A percentile compares a stretch with the other conserved stretches of the same genome.
Evolutionary conservation across 768 basidiomycete genomes (phyloP).

Genomic region (Tricholoma furcatifolium): DNA sequence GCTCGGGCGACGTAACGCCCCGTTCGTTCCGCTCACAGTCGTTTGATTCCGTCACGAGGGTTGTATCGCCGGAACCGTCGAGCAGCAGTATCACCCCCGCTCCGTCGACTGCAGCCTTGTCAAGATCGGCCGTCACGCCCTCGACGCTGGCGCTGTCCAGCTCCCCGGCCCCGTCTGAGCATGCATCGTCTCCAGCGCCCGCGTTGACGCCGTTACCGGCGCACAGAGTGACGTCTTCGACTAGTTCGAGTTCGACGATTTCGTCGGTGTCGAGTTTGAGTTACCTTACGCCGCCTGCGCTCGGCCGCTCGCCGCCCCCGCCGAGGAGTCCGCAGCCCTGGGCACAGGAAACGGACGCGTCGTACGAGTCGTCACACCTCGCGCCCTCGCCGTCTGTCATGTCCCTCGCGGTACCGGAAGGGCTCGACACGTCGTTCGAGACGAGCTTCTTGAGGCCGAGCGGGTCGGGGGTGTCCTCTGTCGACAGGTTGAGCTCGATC

Average conservation of each 20-base stretch:
- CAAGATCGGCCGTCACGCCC: constrained; percentile 18
- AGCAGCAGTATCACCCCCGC: constrained; percentile 8
- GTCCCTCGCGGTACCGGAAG: constrained; percentile 56
- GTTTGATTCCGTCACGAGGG: constrained; percentile 11
- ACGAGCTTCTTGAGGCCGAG: constrained; percentile 73
- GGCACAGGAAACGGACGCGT: constrained; percentile 62
- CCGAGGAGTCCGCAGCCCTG: constrained; percentile 46
- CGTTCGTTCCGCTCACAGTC: constrained; percentile 28
- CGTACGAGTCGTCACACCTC: constrained; percentile 79
- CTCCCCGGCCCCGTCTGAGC: constrained; percentile 21
- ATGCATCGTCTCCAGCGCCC: constrained; percentile 18
- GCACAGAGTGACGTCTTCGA: constrained; percentile 6
- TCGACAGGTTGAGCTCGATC: constrained; percentile 43
- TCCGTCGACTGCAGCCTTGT: constrained; percentile 14
- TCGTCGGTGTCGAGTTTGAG: constrained; percentile 34
- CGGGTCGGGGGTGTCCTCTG: constrained; percentile 43
- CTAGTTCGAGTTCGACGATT: constrained; percentile 19
- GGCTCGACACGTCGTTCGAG: constrained; percentile 64
- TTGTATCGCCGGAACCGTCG: constrained; percentile 10
- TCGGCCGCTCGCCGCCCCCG: constrained; percentile 31
- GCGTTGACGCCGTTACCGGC: background rate
- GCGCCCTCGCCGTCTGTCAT: constrained; percentile 64
- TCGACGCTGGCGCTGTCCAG: constrained; percentile 19
- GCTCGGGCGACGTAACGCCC: constrained; percentile 30
- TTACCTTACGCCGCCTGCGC: constrained; percentile 42